Conservation (phyloP, 345 rosid species). For the Rhodomyrtus tomentosa region DNA sequence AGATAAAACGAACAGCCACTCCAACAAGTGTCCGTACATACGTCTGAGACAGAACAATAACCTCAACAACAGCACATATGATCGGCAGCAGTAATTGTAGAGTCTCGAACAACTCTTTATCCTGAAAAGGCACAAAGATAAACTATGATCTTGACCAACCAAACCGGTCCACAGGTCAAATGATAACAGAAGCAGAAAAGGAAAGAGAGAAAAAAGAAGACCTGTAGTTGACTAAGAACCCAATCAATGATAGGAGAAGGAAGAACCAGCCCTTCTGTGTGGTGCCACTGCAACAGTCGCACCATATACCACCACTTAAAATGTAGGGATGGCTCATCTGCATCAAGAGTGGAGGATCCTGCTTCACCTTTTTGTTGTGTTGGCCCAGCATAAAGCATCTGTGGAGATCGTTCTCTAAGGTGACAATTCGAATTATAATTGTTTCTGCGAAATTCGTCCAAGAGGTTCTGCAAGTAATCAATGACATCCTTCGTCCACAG, state of each 20-base stretch:
- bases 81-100: conserved; percentile 87
- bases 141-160: background rate
- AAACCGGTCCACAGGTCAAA: background rate
- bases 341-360: conserved; percentile 37
- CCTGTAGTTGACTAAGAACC: conserved; percentile 91
- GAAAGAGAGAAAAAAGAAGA: background rate
- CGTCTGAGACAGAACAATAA: conserved; percentile 72
- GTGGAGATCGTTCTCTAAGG: conserved; percentile 53
- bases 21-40: conserved; percentile 71
- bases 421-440: conserved; percentile 52
- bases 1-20: conserved; percentile 67
- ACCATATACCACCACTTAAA: conserved; percentile 94
- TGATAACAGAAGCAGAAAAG: background rate
- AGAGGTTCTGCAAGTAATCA: conserved; percentile 74
- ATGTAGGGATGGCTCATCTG: conserved; percentile 81
- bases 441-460: conserved; percentile 66
- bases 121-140: conserved; percentile 27
- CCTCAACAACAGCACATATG: conserved; percentile 78
- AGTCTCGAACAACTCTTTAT: conserved; percentile 65
- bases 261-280: conserved; percentile 80
- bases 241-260: conserved; percentile 90
- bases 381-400: conserved; percentile 58
- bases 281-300: conserved; percentile 90
- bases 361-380: conserved; percentile 43
- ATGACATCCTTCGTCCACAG: conserved; percentile 94